Base-by-base conservation (phyloP, 805 yeast genomes). In the fission yeast (Schizosaccharomyces pombe) region DNA sequence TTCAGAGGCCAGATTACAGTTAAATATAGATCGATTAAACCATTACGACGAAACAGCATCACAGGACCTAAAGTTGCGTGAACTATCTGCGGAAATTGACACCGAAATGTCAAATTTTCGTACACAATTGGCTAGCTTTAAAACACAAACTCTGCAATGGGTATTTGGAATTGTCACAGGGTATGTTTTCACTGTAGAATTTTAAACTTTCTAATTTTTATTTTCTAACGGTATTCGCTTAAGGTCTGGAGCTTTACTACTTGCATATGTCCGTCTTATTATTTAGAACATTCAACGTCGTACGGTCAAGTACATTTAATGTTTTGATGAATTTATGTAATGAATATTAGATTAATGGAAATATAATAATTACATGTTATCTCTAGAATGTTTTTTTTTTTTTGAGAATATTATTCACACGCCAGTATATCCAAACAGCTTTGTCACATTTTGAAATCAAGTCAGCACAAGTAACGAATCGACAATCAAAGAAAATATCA, bases 71-170 rank as follows among this genome's bases (percentile, higher is more conserved):
- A 85, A 86, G 65, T 85, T 91, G 57, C 91, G 85, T 65, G 98
- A 91, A 63, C 85, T 95, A 2, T 93, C 86, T 63, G 85, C 95
- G 3, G 74, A 95, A 58, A 87, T 91, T 55, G 96, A 91, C 65
- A 94, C 91, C 67, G 98, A 91, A 62, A 81, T 91, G 29, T 81
- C 89, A 40, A 89, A 91, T 64, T 84, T 91, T 77, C 87, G 84
- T 67, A 84, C 87, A 73, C 95, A 89, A 67, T 86, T 91, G 60
- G 95, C 91, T 26, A 79, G 85, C 47, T 95, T 89, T 32, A 91
- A 91, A 69, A 85, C 95, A 1, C 96, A 91, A 65, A 96, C 91
- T 53, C 77, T 86, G 80, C 98, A 91, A 68, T 91, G 98, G 98
- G 74, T 91, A 58, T 85, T 91, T 61, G 97, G 97, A 72, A 96